Conservation (phyloP, 2,329 filamentous ascomycete species). For the Cercospora brassicicola region DNA sequence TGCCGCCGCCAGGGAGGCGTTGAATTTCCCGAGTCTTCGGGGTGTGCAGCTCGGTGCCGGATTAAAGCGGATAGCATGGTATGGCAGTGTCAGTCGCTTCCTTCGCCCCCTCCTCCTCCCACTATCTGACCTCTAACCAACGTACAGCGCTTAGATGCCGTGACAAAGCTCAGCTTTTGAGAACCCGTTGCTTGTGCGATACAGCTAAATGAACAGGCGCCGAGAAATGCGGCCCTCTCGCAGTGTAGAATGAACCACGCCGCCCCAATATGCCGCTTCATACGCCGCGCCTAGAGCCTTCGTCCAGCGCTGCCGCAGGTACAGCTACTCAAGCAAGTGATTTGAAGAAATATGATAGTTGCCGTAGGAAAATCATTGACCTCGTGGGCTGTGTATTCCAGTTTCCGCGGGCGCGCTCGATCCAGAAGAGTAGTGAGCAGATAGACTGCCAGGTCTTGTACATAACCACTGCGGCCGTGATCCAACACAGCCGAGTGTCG, state of each 20-base stretch:
- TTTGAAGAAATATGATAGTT: constrained; percentile 25
- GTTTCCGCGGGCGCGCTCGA: constrained; percentile 10
- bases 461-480: constrained; percentile 18
- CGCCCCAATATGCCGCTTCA: constrained; percentile 22
- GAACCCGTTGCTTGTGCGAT: constrained; percentile 21
- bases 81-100: background rate
- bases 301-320: constrained; percentile 20
- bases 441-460: constrained; percentile 17
- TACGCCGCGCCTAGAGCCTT: constrained; percentile 16
- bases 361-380: constrained; percentile 16
- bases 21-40: constrained; percentile 7
- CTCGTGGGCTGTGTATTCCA: constrained; percentile 17
- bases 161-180: constrained; percentile 25
- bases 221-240: constrained; percentile 22
- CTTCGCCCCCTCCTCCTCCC: constrained; percentile 7
- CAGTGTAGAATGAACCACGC: constrained; percentile 21
- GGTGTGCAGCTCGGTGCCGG: constrained; percentile 6
- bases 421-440: constrained; percentile 16
- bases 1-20: background rate
- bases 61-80: background rate
- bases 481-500: constrained; percentile 13
- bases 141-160: constrained; percentile 25
- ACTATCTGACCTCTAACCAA: constrained; percentile 15
- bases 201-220: constrained; percentile 27
- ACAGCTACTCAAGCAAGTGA: constrained; percentile 27